These are phyloP conservation scores for Ephemerocybe angulata DNA, from an alignment of 768 basidiomycete species.

Conservation along the genomic window DNA sequence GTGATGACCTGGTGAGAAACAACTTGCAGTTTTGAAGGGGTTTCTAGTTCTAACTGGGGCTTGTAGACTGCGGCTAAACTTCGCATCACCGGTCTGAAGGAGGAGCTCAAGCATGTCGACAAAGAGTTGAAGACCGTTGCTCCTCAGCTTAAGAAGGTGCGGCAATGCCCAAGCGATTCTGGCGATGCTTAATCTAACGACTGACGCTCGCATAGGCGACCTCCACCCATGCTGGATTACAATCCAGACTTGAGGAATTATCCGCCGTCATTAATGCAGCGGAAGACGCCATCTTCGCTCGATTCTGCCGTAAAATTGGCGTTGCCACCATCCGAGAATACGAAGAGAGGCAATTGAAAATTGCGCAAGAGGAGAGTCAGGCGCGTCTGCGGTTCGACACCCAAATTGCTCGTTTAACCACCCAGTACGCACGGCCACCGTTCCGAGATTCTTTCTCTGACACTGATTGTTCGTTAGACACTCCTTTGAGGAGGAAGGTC, in stretches of 20 bases:
- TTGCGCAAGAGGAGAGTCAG: slow-evolving; percentile 85
- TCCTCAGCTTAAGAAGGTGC: slow-evolving; percentile 72
- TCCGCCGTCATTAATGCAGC: slow-evolving; percentile 62
- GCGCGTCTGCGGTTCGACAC: slow-evolving; percentile 79
- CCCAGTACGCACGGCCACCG: slow-evolving; percentile 57
- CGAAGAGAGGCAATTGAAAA: slow-evolving; percentile 85
- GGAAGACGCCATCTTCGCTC: slow-evolving; percentile 73
- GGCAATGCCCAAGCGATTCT: not conserved
- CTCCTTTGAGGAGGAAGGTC: slow-evolving; percentile 78
- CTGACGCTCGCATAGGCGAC: too few species aligned
- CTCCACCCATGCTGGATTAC: slow-evolving; percentile 47
- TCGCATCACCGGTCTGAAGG: slow-evolving; percentile 72
- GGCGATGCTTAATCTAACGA: too few species aligned
- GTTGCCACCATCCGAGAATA: slow-evolving; percentile 87
- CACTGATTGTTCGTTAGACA: slow-evolving; percentile 40
- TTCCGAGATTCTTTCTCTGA: not conserved
- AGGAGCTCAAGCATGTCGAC: slow-evolving; percentile 80
- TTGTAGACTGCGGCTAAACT: slow-evolving; percentile 72
- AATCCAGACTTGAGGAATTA: slow-evolving; percentile 52
- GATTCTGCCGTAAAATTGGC: slow-evolving; percentile 77
- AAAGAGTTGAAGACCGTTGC: slow-evolving; percentile 61
- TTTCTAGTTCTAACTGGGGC: not conserved
- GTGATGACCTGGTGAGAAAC: slow-evolving; percentile 75
- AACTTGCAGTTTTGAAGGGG: slow-evolving; percentile 34
- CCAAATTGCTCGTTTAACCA: slow-evolving; percentile 79